Evolutionary conservation across 495 filamentous ascomycete genomes (phyloP).

Genomic region (Zalerion maritima): DNA sequence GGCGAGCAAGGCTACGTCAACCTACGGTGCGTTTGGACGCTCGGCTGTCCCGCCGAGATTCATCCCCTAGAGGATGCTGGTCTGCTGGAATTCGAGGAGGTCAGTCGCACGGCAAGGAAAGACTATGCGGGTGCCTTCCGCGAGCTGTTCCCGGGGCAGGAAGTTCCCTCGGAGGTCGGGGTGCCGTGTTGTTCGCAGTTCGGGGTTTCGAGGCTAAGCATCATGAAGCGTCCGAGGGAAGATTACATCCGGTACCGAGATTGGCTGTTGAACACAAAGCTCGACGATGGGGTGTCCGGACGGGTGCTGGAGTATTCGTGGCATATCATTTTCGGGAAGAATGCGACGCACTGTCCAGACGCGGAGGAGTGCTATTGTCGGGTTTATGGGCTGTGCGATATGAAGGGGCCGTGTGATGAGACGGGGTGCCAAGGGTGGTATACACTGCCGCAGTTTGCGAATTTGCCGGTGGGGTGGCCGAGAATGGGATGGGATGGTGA

Average conservation of each 20-base stretch:
- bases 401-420: constrained; percentile 22
- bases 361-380: constrained; percentile 40
- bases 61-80: constrained; percentile 27
- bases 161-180: constrained; percentile 22
- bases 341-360: constrained; percentile 35
- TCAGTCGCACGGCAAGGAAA: constrained; percentile 16
- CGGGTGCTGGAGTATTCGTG: constrained; percentile 39
- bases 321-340: constrained; percentile 42
- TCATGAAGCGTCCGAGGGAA: constrained; percentile 20
- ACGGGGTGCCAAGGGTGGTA: constrained; percentile 30
- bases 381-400: constrained; percentile 36
- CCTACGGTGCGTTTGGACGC: constrained; percentile 38
- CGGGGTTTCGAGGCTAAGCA: constrained; percentile 27
- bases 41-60: constrained; percentile 39
- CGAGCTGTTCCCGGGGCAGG: constrained; percentile 34
- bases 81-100: constrained; percentile 25
- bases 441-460: constrained; percentile 30
- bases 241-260: constrained; percentile 30
- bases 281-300: constrained; percentile 30
- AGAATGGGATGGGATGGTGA: constrained; percentile 35
- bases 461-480: constrained; percentile 37
- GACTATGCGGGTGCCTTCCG: constrained; percentile 33
- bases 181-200: constrained; percentile 38
- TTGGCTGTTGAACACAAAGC: constrained; percentile 24
- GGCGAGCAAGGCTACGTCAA: constrained; percentile 39